Evolutionary conservation across 1,284 basidiomycete species (phyloP).

Genomic region (Irpex sp.): DNA sequence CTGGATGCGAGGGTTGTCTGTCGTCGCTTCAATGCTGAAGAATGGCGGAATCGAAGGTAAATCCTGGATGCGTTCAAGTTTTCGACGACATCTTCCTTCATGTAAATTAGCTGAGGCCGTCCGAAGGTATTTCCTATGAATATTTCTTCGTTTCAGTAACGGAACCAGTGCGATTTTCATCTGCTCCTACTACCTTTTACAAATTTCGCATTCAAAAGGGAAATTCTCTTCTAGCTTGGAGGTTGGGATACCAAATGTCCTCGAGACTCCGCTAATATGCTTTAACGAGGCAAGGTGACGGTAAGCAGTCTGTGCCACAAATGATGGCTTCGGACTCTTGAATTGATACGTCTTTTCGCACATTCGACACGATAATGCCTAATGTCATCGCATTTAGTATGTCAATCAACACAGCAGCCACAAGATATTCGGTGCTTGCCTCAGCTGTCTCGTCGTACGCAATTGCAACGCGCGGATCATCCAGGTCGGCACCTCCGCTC

Average conservation of each 20-base stretch:
- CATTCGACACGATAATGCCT: too few relatives aligned
- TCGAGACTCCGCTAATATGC: background rate
- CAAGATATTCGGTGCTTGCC: background rate
- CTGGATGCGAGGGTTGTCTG: too few relatives aligned
- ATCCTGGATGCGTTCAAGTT: too few relatives aligned
- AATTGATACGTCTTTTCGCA: too few relatives aligned
- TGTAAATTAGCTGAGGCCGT: background rate
- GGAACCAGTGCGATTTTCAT: background rate
- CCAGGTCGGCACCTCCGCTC: background rate
- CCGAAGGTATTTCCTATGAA: background rate
- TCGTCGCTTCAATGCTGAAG: too few relatives aligned
- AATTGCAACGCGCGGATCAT: background rate
- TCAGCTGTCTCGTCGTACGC: background rate
- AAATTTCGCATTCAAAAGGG: background rate
- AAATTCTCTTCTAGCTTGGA: background rate
- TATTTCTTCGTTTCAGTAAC: background rate
- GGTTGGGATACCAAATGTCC: background rate
- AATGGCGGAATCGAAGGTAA: too few relatives aligned
- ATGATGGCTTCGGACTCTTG: too few relatives aligned
- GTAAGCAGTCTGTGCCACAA: too few relatives aligned
- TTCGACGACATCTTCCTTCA: too few relatives aligned
- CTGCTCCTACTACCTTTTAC: background rate
- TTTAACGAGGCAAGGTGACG: too few relatives aligned
- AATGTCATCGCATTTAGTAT: too few relatives aligned
- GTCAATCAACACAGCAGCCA: too few relatives aligned